Evolutionary conservation across 768 basidiomycete genomes (phyloP).

Genomic region (Stropharia rugosoannulata): DNA sequence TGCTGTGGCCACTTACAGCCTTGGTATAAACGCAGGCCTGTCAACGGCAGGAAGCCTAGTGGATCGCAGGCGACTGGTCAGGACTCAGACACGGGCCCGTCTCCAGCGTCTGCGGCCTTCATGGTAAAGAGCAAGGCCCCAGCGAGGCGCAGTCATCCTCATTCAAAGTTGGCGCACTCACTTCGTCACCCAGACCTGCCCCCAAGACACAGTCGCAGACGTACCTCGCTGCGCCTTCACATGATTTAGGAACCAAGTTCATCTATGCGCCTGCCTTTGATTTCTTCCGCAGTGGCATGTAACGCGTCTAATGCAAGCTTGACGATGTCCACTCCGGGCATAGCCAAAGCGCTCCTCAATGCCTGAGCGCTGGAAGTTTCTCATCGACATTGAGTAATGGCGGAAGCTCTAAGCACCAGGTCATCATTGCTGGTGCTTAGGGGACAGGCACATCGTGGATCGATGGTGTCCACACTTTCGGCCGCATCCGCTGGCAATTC

Average conservation of each 20-base stretch:
- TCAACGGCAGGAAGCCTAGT: background rate
- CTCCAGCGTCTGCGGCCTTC: constrained; percentile 12
- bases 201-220: background rate
- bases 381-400: background rate
- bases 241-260: constrained; percentile 52
- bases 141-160: constrained; percentile 7
- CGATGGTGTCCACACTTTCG: constrained; percentile 17
- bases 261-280: constrained; percentile 43
- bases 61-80: background rate
- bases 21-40: no score
- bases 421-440: background rate
- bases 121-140: constrained; percentile 4
- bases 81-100: background rate
- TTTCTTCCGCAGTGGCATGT: constrained; percentile 37
- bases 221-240: constrained; percentile 6
- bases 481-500: constrained; percentile 27
- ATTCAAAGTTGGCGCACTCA: constrained; percentile 66
- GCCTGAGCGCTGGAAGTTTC: constrained; percentile 1
- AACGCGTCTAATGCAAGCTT: constrained; percentile 12
- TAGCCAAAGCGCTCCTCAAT: background rate
- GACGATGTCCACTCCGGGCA: constrained; percentile 1
- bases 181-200: constrained; percentile 27
- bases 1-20: no score
- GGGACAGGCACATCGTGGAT: constrained; percentile 9
- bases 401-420: background rate